Percentiles rank a stretch among this genome's conserved stretches.
Conservation (phyloP, 1,284 basidiomycete species). For the Wallemia mellicola region DNA sequence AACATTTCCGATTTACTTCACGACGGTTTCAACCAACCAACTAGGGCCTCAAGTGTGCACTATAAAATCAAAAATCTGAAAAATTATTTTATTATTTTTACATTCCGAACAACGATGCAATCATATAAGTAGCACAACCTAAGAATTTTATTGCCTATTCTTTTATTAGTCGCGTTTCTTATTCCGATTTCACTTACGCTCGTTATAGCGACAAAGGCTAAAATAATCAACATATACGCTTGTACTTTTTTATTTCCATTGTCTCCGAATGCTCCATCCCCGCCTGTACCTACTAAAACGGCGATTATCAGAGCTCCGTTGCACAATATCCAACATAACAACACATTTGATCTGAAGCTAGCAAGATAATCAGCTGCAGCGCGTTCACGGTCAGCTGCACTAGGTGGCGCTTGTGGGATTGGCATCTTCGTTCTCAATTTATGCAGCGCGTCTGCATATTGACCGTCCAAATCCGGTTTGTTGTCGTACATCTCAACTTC, state of each 20-base stretch:
- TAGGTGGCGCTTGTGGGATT: neutral
- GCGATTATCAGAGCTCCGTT: neutral
- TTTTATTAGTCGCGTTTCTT: neutral
- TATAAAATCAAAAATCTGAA: too few relatives aligned
- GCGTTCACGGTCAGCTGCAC: neutral
- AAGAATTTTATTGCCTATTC: neutral
- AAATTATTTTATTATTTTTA: too few relatives aligned
- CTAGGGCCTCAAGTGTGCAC: too few relatives aligned
- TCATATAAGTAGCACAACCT: neutral
- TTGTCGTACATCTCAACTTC: conserved; percentile 1
- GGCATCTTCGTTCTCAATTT: neutral
- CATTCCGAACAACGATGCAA: neutral
- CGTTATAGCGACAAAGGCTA: neutral
- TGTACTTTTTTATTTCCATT: neutral
- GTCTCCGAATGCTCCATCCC: neutral
- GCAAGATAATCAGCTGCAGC: neutral
- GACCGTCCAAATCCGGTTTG: neutral
- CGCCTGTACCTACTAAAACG: neutral
- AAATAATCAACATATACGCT: neutral
- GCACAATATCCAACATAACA: neutral
- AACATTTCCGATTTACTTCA: neutral
- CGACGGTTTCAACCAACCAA: too few relatives aligned
- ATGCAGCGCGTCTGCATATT: neutral
- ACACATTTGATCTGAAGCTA: neutral
- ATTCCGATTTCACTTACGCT: neutral